A percentile compares a stretch with the other conserved stretches of the same genome.
These are phyloP conservation scores for Nicotiana obtusifolia DNA, from an alignment of 257 asterid species.

Conservation along the genomic window DNA sequence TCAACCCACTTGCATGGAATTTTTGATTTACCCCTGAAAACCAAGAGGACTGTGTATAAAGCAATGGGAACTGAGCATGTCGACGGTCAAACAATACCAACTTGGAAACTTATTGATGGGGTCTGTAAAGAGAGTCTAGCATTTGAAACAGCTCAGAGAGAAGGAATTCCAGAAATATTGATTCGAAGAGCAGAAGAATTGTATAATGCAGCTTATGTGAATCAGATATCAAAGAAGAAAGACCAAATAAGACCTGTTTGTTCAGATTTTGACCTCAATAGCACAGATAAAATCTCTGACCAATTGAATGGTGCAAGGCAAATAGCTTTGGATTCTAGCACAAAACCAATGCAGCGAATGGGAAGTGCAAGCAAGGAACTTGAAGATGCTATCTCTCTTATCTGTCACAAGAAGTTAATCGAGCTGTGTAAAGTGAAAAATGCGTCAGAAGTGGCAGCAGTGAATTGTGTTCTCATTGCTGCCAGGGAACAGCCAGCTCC, in stretches of 20 bases:
- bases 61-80: constrained; percentile 77
- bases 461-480: constrained; percentile 53
- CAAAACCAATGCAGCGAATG: constrained; percentile 16
- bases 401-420: constrained; percentile 35
- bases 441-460: constrained; percentile 18
- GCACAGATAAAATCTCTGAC: constrained; percentile 14
- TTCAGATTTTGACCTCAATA: constrained; percentile 12
- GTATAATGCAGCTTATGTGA: constrained; percentile 48
- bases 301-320: constrained; percentile 15
- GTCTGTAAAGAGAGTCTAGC: constrained; percentile 95
- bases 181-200: constrained; percentile 72
- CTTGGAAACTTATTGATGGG: constrained; percentile 84
- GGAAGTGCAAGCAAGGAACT: constrained; percentile 42
- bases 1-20: constrained; percentile 97
- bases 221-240: constrained; percentile 16
- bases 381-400: constrained; percentile 40
- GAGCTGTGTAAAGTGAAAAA: constrained; percentile 33
- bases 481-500: constrained; percentile 94
- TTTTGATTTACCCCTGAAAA: constrained; percentile 64
- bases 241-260: constrained; percentile 10
- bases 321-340: constrained; percentile 18
- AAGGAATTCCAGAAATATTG: constrained; percentile 67
- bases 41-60: constrained; percentile 47
- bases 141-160: constrained; percentile 89
- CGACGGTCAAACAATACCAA: constrained; percentile 60